Evolutionary conservation across 495 filamentous ascomycete species (phyloP).

Genomic region (Penicillium fimorum): DNA sequence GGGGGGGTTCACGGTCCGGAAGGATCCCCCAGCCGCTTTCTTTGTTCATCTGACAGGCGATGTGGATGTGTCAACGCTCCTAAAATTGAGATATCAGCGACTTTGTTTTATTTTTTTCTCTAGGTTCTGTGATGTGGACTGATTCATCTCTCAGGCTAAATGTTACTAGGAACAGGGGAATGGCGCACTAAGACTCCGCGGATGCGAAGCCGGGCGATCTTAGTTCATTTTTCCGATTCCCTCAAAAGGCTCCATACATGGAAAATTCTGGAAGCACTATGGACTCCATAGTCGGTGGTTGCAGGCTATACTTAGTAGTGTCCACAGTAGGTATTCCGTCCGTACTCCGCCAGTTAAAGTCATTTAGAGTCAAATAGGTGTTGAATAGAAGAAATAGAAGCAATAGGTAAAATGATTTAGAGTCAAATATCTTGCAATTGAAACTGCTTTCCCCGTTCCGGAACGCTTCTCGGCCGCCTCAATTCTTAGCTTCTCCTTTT

Average conservation of each 20-base stretch:
- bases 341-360: constrained; percentile 8
- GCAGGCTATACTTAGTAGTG: neutral
- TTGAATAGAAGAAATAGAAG: neutral
- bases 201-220: constrained; percentile 32
- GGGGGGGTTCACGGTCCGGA: constrained; percentile 7
- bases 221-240: constrained; percentile 11
- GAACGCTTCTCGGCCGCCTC: constrained; percentile 8
- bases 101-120: neutral
- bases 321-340: constrained; percentile 10
- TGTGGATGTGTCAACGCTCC: constrained; percentile 5
- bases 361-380: neutral
- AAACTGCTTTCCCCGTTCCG: constrained; percentile 8
- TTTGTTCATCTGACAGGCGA: constrained; percentile 10
- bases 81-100: constrained; percentile 5
- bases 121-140: neutral
- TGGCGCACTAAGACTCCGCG: constrained; percentile 23
- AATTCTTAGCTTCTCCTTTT: constrained; percentile 7
- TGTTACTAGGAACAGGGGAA: constrained; percentile 6
- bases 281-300: neutral
- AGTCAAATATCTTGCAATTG: neutral
- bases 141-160: neutral
- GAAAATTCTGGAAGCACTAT: constrained; percentile 33
- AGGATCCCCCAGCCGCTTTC: constrained; percentile 5
- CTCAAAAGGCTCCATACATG: constrained; percentile 13
- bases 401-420: neutral